These are phyloP conservation scores for Steccherinum ochraceum DNA, from an alignment of 768 basidiomycete species.

Conservation along the genomic window DNA sequence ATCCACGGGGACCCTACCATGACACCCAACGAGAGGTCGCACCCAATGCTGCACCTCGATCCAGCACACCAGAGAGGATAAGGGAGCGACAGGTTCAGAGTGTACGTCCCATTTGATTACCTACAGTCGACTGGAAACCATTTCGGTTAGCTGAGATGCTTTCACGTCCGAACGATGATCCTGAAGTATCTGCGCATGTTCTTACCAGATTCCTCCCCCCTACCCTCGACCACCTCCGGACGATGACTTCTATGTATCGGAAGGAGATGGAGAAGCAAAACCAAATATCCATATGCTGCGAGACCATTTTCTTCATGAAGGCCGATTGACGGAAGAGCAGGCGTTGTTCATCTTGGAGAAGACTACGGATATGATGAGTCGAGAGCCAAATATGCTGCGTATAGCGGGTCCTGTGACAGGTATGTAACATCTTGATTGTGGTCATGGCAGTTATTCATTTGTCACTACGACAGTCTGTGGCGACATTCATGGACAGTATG, in stretches of 20 bases:
- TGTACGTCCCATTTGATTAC: conserved; percentile 1
- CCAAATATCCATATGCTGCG: conserved; percentile 79
- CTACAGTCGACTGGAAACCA: background rate
- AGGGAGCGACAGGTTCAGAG: conserved; percentile 6
- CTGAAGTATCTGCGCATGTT: background rate
- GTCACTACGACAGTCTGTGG: conserved; percentile 65
- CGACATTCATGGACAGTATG: conserved; percentile 97
- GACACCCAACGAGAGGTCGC: too few species aligned
- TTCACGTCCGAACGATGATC: background rate
- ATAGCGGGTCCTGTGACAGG: conserved; percentile 89
- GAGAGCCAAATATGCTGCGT: conserved; percentile 81
- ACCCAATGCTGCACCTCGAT: too few species aligned
- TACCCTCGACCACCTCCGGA: conserved; percentile 15
- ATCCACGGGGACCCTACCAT: too few species aligned
- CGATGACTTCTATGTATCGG: conserved; percentile 24
- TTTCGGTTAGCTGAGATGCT: background rate
- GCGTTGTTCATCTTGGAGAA: conserved; percentile 76
- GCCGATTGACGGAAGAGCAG: conserved; percentile 75
- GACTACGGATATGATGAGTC: conserved; percentile 57
- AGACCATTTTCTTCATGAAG: conserved; percentile 86
- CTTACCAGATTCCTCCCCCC: conserved; percentile 17
- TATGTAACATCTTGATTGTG: too few species aligned
- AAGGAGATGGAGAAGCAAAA: conserved; percentile 43
- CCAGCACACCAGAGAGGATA: conserved; percentile 10
- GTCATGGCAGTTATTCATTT: background rate